phyloP scores from a whole-genome alignment of 371 early-diverging fungal genomes.

The Mortierella sp. region DNA sequence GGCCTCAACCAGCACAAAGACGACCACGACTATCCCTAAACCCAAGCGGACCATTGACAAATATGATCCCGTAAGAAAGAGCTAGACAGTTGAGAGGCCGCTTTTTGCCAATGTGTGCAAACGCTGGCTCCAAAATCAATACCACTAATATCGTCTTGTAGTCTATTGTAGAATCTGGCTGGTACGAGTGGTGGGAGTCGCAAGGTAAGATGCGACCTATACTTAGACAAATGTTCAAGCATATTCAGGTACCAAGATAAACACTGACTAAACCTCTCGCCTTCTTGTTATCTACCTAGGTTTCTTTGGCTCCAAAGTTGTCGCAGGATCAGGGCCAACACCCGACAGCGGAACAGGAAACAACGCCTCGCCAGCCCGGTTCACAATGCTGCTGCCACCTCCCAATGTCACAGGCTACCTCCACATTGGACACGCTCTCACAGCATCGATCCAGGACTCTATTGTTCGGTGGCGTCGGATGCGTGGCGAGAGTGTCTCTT shows the following conservation, averaged over 20 bases:
- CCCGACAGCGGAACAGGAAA: neutral
- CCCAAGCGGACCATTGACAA: conserved; percentile 48
- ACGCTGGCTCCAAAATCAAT: neutral
- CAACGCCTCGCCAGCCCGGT: conserved; percentile 33
- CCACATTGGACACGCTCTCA: conserved; percentile 97
- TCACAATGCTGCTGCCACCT: conserved; percentile 93
- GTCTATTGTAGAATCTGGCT: conserved; percentile 72
- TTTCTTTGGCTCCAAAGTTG: conserved; percentile 40
- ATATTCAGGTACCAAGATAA: neutral
- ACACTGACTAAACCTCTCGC: neutral
- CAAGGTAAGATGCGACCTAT: conserved; percentile 59
- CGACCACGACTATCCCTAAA: conserved; percentile 1
- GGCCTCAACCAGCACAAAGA: neutral
- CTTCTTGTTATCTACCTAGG: conserved; percentile 7
- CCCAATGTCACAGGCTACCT: conserved; percentile 98
- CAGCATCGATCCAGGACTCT: conserved; percentile 90
- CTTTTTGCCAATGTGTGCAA: neutral
- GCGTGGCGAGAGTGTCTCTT: conserved; percentile 87
- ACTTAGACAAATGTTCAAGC: too few species aligned
- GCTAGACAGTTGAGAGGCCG: neutral
- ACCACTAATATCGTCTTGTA: neutral
- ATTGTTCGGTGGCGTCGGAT: conserved; percentile 92
- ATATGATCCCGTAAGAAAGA: conserved; percentile 44
- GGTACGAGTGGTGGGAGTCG: conserved; percentile 81
- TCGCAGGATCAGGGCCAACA: conserved; percentile 18